phyloP scores from a whole-genome alignment of 768 basidiomycete genomes.

The Trametes cinnabarina region DNA sequence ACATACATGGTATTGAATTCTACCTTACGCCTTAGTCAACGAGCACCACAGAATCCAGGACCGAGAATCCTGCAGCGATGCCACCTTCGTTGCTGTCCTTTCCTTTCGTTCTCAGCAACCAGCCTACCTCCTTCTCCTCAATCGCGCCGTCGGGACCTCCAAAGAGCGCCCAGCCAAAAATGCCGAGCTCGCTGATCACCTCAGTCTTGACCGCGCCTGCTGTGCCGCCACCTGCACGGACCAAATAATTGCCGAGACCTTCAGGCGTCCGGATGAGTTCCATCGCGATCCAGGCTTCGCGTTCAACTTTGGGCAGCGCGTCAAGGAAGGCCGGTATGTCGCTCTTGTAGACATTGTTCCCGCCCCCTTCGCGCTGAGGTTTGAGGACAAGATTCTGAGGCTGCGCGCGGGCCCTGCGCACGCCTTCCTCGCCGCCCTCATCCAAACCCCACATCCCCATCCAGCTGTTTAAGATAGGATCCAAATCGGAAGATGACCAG shows the following conservation, averaged over 20 bases:
- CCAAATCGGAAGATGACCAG: conserved; percentile 40
- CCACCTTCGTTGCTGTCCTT: conserved; percentile 92
- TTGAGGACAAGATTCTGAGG: conserved; percentile 78
- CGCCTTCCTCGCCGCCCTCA: conserved; percentile 36
- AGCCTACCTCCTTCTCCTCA: conserved; percentile 70
- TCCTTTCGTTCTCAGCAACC: conserved; percentile 86
- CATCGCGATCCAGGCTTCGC: conserved; percentile 95
- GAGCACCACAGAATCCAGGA: conserved; percentile 42
- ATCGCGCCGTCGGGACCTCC: conserved; percentile 42
- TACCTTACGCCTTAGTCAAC: conserved; percentile 27
- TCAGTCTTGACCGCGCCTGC: conserved; percentile 55
- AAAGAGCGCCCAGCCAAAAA: conserved; percentile 89
- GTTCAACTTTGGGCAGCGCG: conserved; percentile 53
- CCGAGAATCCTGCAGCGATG: conserved; percentile 53
- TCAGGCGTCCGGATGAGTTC: conserved; percentile 80
- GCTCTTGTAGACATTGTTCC: conserved; percentile 89
- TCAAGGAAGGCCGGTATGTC: conserved; percentile 80
- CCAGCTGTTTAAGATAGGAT: conserved; percentile 69
- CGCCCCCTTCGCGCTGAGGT: conserved; percentile 97
- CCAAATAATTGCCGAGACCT: conserved; percentile 66
- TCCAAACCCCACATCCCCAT: conserved; percentile 87
- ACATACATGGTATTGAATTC: background rate
- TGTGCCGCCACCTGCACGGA: conserved; percentile 57
- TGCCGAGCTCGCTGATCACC: conserved; percentile 86
- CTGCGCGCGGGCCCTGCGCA: conserved; percentile 49